These are phyloP conservation scores for Fusarium napiforme DNA, from an alignment of 2,329 filamentous ascomycete species.

Conservation along the genomic window DNA sequence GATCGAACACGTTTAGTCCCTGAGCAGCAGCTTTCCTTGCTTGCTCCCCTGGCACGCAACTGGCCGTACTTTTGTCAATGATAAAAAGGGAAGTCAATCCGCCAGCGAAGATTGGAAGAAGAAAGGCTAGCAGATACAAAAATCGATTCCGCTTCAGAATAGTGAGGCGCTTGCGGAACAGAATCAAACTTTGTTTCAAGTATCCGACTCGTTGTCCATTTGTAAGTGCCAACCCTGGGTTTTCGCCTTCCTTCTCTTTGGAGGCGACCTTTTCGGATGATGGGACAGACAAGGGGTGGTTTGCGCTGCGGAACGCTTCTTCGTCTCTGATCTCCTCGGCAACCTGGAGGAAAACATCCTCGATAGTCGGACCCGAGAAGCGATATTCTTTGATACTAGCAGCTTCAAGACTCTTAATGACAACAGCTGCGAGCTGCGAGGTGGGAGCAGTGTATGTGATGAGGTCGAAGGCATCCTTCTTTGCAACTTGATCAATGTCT, in stretches of 20 bases:
- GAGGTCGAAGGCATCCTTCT: slow-evolving; percentile 73
- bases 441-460: slow-evolving; percentile 77
- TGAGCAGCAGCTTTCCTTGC: slow-evolving; percentile 52
- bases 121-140: slow-evolving; percentile 77
- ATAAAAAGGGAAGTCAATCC: slow-evolving; percentile 84
- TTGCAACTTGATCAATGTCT: slow-evolving; percentile 65
- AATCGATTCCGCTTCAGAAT: slow-evolving; percentile 83
- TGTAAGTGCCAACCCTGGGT: slow-evolving; percentile 64
- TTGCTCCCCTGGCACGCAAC: slow-evolving; percentile 63
- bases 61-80: slow-evolving; percentile 61
- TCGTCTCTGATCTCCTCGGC: slow-evolving; percentile 80
- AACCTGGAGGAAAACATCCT: slow-evolving; percentile 89
- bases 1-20: slow-evolving; percentile 51
- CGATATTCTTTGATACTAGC: slow-evolving; percentile 80
- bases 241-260: slow-evolving; percentile 42
- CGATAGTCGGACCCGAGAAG: slow-evolving; percentile 88
- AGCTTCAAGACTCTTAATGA: slow-evolving; percentile 76
- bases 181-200: slow-evolving; percentile 74
- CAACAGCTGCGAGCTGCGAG: slow-evolving; percentile 75
- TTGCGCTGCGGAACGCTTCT: slow-evolving; percentile 45
- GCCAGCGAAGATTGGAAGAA: slow-evolving; percentile 83
- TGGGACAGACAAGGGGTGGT: slow-evolving; percentile 26
- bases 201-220: slow-evolving; percentile 78
- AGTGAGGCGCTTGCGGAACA: slow-evolving; percentile 81
- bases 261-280: slow-evolving; percentile 39